Base-by-base conservation (phyloP, 2,329 filamentous ascomycete genomes). In the Aspergillus oerlinghausenensis region DNA sequence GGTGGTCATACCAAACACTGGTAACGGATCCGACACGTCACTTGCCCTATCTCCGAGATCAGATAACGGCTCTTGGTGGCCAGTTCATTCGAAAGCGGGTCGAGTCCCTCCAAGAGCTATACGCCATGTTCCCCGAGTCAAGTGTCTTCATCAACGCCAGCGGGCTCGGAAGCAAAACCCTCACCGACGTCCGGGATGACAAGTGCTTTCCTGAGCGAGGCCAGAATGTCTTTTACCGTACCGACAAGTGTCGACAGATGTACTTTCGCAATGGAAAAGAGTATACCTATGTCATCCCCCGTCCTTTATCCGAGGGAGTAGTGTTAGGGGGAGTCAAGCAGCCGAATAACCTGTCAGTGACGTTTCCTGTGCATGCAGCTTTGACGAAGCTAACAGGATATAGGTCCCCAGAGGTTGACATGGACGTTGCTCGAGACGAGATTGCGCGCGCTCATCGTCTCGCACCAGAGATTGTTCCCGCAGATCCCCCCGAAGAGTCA, bases 271-370 rank as follows among this genome's bases (percentile, higher is more conserved):
- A 72, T 52, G 72, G 72, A 29, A 61, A 66, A 40, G 70, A 74
- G 55, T 75, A 75, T 50, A 74, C 72, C 23, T 74, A 75, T 58
- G 63, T 75, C 26, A 73, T 75, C 11, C 72, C 72, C 23, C 69
- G 72, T 17, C 70, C 72, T 2, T 47, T 67, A 9, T 70, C 72
- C 1, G 56, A 65, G 2, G 72, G 70, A 3, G 63, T 75, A 3
- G 63, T 75, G 0, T 51, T 75, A 4, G 72, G 72, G 14, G 72
- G 72, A 1, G 68, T 73, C 48, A 73, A 73, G 45, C 68, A 74
- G 51, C 60, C 62, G 49, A 69, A 66, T 21, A 66, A 66, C 19
- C 55, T 73, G 71, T 74, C 57, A 55, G 67, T 57, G 3, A 50
- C 50, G 14, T 23, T 23, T 4, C 29, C 10, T 3, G 8, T 17